A percentile compares a stretch with the other conserved stretches of the same genome.
phyloP scores from a whole-genome alignment of 176 grass and related monocot genomes.

The Musa acuminata region DNA sequence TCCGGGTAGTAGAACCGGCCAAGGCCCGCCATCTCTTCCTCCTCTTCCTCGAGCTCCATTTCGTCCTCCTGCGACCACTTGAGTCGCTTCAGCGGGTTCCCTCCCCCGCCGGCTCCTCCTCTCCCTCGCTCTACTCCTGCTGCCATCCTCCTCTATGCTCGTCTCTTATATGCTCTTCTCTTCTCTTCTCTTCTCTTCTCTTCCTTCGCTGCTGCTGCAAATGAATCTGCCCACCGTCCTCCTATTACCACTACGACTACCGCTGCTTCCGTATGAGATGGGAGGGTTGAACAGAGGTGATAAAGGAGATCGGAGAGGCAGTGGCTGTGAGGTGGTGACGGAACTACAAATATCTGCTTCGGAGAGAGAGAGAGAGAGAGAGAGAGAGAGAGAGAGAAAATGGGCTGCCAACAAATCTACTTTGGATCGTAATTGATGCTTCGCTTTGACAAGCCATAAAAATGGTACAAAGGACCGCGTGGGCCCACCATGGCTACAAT shows the following conservation, averaged over 20 bases:
- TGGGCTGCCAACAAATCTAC: neutral
- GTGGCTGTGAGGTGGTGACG: neutral
- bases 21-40: slow-evolving; percentile 9
- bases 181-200: no score
- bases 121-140: neutral
- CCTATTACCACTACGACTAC: no score
- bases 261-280: no score
- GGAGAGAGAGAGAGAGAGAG: no score
- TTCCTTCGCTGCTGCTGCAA: no score
- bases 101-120: slow-evolving; percentile 24
- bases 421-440: neutral
- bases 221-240: no score
- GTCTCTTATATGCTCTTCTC: neutral
- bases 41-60: slow-evolving; percentile 17
- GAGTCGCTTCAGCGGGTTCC: slow-evolving; percentile 42
- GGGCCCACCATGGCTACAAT: no score
- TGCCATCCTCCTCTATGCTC: slow-evolving; percentile 11
- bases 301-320: neutral
- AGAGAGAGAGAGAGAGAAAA: neutral
- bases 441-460: neutral
- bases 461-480: no score
- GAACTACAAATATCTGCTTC: neutral
- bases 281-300: neutral
- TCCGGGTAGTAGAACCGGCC: slow-evolving; percentile 25
- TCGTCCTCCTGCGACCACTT: slow-evolving; percentile 32